Evolutionary conservation across 1,284 basidiomycete genomes (phyloP), one percentile per base, ranked within the genome.

Genomic region (Naganishia sp.): DNA sequence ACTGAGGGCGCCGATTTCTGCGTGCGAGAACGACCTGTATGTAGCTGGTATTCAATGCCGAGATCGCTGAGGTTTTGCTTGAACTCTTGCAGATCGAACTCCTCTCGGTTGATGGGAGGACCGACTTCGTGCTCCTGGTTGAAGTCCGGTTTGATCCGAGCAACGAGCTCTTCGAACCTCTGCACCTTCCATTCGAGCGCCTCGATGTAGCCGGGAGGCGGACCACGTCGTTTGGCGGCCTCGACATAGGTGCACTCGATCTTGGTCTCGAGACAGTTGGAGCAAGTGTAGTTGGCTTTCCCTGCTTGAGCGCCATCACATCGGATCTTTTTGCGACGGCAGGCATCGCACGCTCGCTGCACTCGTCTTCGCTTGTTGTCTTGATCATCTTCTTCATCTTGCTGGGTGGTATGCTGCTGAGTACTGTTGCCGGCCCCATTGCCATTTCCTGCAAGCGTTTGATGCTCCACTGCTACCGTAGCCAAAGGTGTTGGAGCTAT

Each of bases 151-250:
- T 52, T 56, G n/a, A 67, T 42, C 25, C 59, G 54, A 18, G 42
- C 39, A 15, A 89, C 77, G 11, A 90, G 81, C n/a, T 81, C 83
- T 73, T 92, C 89, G 80, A 91, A 83, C 70, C 87, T 86, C 66
- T 86, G 85, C 16, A 90, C 79, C 10, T 89, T 82, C 68, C 82
- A 86, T 75, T 92, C 89, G 9, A 92, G 79, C 31, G 82, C 84
- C 70, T 91, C 89, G 23, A 90, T 84, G 74, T 89, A 88, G 50
- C 90, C 90, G 80, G 92, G 90, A 1, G 90, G 88, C 33, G 90
- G 89, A 2, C 90, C 90, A 45, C 90, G 86, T 81, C 90, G 89
- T 85, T 91, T 89, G 1, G 90, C 91, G 36, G 83, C 83, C 70
- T 81, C 74, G 57, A 89, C 81, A 75, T 90, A 92, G 0, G 88